Base-by-base conservation (phyloP, 2,329 filamentous ascomycete species). In the Aureobasidium sp. region DNA sequence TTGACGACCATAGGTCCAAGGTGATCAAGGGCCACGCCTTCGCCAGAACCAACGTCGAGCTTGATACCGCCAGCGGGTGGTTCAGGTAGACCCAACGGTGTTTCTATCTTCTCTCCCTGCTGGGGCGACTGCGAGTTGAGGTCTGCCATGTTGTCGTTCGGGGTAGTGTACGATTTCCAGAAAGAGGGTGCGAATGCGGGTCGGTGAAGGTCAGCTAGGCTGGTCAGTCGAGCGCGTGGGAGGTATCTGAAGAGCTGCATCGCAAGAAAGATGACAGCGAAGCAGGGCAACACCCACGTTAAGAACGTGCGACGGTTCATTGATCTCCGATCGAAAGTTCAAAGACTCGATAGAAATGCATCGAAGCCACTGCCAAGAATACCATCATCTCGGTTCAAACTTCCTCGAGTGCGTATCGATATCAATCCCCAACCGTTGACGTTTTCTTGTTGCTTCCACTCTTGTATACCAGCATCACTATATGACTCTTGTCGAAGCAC, bases 1-100 rank as follows among this genome's bases (percentile, higher is more conserved):
- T 90, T 88, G 60, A 91, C 85, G 1, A 92, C 87, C 67, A 91
- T 78, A 1, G 89, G 89, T 0, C 89, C 88, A 29, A 91, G 76
- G 64, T 84, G 80, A 69, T 90, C 86, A 9, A 91, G 80, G 54
- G 80, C 83, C 45, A 88, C 78, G 13, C 67, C 70, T 52, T 67
- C 64, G 5, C 69, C 71, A 42, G 63, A 68, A 58, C 68, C 69
- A 58, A 76, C 68, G 57, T 74, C 69, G 49, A 76, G 67, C 79
- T 66, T 61, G 52, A 75, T 45, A 39, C 48, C 62, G 13, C 62
- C 67, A 5, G 63, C 63, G 0, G 69, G 65, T 5, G 67, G 61
- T 1, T 62, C 13, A 29, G 68, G 68, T 2, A 70, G 64, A 15
- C 61, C 62, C 3, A 69, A 61, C n/a, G 65, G 65, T 48, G 21